These are phyloP conservation scores for Trichosporon inkin DNA, from an alignment of 1,284 basidiomycete species.

Conservation along the genomic window DNA sequence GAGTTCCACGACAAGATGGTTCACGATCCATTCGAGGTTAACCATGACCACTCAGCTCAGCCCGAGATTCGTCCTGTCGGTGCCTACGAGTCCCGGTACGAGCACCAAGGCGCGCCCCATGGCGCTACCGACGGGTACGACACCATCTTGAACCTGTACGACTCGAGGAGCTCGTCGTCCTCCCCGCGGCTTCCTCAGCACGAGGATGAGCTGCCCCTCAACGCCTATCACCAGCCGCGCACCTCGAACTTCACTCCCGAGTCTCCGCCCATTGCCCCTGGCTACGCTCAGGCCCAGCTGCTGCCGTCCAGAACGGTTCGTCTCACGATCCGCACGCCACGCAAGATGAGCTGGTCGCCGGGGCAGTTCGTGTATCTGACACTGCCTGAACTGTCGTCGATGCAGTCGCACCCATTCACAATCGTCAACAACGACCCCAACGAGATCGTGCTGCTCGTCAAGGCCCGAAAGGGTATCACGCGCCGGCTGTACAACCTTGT, in stretches of 20 bases:
- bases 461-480: constrained; percentile 73
- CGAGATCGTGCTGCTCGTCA: constrained; percentile 68
- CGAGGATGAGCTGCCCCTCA: not conserved
- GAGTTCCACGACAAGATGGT: constrained; percentile 23
- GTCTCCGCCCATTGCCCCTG: constrained; percentile 39
- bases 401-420: constrained; percentile 78
- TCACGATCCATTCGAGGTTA: not conserved
- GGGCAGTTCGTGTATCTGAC: constrained; percentile 63
- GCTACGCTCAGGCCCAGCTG: constrained; percentile 69
- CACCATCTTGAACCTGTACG: not conserved
- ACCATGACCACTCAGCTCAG: constrained; percentile 5
- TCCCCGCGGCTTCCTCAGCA: not conserved
- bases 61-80: constrained; percentile 16
- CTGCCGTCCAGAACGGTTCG: constrained; percentile 73
- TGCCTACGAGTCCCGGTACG: constrained; percentile 7
- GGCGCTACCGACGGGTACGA: not conserved
- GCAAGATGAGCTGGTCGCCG: constrained; percentile 64
- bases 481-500: constrained; percentile 63
- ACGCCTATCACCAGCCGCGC: not conserved
- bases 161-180: not conserved
- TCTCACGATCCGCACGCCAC: constrained; percentile 63
- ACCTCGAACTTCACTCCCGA: not conserved
- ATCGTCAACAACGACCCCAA: constrained; percentile 64
- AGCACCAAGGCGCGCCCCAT: not conserved
- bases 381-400: constrained; percentile 64